A percentile compares a stretch with the other conserved stretches of the same genome.
Evolutionary conservation across 2,329 filamentous ascomycete species (phyloP).

Genomic region (Colletotrichum scovillei): DNA sequence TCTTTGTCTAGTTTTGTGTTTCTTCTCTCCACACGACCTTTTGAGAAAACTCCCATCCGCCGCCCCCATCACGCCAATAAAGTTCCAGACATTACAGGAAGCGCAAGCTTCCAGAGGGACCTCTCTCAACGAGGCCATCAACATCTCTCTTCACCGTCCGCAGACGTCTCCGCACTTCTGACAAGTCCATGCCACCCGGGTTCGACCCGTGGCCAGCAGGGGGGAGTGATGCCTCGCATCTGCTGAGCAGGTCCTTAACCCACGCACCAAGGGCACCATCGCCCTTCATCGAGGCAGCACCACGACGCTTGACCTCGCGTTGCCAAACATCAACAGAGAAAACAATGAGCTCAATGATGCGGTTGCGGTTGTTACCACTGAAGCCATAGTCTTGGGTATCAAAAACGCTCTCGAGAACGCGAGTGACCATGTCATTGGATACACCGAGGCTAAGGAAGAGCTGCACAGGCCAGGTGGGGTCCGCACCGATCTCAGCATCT

Average conservation of each 20-base stretch:
- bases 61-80: neutral
- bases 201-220: constrained; percentile 53
- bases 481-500: constrained; percentile 67
- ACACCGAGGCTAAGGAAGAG: constrained; percentile 67
- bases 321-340: constrained; percentile 62
- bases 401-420: constrained; percentile 67
- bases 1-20: constrained; percentile 19
- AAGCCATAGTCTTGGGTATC: constrained; percentile 71
- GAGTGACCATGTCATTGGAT: constrained; percentile 66
- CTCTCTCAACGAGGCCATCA: constrained; percentile 55
- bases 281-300: constrained; percentile 51
- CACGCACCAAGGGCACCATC: constrained; percentile 52
- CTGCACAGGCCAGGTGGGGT: constrained; percentile 67
- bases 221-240: constrained; percentile 60
- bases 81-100: constrained; percentile 52
- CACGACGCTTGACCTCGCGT: constrained; percentile 59
- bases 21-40: neutral
- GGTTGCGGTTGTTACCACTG: constrained; percentile 59
- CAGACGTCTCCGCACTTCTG: constrained; percentile 55
- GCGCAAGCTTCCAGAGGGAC: constrained; percentile 55
- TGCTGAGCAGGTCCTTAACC: constrained; percentile 61
- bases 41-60: neutral
- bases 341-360: constrained; percentile 66
- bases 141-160: constrained; percentile 57
- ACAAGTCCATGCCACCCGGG: constrained; percentile 57